These are phyloP conservation scores for Pulicaria dysenterica DNA, from an alignment of 129 eudicot species.

Conservation along the genomic window DNA sequence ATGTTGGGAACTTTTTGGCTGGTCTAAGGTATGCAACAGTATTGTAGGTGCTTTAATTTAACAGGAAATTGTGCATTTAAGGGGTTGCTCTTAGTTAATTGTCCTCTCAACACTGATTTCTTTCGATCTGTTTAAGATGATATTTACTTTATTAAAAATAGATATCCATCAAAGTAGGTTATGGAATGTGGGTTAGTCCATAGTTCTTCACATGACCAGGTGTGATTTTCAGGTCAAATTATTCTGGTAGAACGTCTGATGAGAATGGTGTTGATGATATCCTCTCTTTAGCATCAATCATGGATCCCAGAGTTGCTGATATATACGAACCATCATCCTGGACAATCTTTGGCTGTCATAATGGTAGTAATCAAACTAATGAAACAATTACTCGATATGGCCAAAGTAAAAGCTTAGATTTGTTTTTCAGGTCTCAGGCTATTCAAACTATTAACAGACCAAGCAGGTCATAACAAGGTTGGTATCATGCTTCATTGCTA, in stretches of 20 bases:
- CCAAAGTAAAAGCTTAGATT: slow-evolving; percentile 15
- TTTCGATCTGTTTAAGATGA: neutral
- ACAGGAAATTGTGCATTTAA: neutral
- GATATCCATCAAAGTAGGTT: neutral
- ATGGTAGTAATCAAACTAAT: slow-evolving; percentile 45
- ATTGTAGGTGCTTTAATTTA: slow-evolving; percentile 36
- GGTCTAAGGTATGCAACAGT: slow-evolving; percentile 37
- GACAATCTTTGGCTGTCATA: slow-evolving; percentile 70
- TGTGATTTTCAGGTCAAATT: slow-evolving; percentile 43
- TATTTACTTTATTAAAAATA: neutral
- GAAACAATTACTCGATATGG: neutral
- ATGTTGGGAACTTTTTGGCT: slow-evolving; percentile 31
- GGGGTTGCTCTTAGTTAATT: no score
- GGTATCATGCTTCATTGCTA: slow-evolving; percentile 7
- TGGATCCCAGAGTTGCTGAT: slow-evolving; percentile 55
- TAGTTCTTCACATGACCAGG: slow-evolving; percentile 19
- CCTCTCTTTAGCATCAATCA: slow-evolving; percentile 46
- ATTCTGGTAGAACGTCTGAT: slow-evolving; percentile 37
- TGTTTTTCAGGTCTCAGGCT: slow-evolving; percentile 59
- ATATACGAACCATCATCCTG: slow-evolving; percentile 70
- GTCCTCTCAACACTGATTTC: neutral
- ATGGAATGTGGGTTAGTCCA: neutral
- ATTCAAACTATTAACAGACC: slow-evolving; percentile 66
- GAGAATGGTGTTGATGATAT: slow-evolving; percentile 48
- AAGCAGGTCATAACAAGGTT: slow-evolving; percentile 47